Conservation (phyloP, 345 rosid genomes). For the Angophora floribunda region DNA sequence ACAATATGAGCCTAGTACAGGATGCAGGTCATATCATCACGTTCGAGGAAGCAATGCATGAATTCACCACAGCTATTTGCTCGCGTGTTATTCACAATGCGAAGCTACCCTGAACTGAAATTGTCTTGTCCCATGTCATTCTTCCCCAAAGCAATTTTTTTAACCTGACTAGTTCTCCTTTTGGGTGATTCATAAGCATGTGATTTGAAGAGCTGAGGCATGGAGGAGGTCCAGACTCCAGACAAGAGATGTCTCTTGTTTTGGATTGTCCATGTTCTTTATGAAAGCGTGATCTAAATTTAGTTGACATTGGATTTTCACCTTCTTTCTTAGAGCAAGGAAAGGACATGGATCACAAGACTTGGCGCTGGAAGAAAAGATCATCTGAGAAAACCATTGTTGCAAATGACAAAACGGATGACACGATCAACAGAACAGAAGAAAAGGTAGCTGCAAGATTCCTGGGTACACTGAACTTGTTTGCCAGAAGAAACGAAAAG, state of each 20-base stretch:
- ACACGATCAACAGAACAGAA: neutral
- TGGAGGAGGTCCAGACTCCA: neutral
- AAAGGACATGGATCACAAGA: constrained; percentile 38
- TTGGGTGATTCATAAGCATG: neutral
- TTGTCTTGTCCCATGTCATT: neutral
- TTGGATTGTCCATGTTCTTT: neutral
- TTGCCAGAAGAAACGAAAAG: neutral
- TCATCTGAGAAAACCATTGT: constrained; percentile 47
- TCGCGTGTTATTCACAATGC: neutral
- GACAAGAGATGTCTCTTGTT: neutral
- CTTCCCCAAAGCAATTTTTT: neutral
- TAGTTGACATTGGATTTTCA: neutral
- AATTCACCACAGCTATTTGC: neutral
- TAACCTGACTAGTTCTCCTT: neutral
- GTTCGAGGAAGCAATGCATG: neutral
- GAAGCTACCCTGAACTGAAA: neutral
- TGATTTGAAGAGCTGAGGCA: neutral
- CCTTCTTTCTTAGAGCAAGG: neutral
- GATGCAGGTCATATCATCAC: neutral
- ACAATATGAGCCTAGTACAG: neutral
- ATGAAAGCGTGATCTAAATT: neutral
- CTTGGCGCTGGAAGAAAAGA: constrained; percentile 63
- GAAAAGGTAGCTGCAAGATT: constrained; percentile 28
- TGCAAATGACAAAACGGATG: constrained; percentile 19
- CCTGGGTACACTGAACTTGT: neutral